Percentiles rank a stretch among this genome's conserved stretches.
These are phyloP conservation scores for Leucocoprinus birnbaumii DNA, from an alignment of 768 basidiomycete genomes.

Conservation along the genomic window DNA sequence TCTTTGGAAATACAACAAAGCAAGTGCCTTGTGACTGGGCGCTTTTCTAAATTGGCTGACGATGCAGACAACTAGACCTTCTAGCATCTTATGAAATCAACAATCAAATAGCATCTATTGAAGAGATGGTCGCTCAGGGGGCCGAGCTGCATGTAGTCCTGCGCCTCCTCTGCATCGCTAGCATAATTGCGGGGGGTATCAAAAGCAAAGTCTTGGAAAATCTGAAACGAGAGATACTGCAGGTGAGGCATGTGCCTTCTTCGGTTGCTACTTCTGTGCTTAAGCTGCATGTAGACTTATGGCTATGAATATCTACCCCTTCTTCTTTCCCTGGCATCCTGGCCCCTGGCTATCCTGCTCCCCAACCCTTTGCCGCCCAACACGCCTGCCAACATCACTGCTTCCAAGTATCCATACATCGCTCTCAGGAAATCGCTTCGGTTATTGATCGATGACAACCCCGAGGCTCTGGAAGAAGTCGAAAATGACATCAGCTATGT, in stretches of 20 bases:
- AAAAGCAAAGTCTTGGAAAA: conserved; percentile 85
- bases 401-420: conserved; percentile 68
- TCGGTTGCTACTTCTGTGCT: conserved; percentile 25
- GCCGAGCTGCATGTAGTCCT: conserved; percentile 78
- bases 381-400: conserved; percentile 32
- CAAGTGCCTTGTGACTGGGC: conserved; percentile 29
- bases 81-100: conserved; percentile 87
- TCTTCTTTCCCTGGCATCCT: conserved; percentile 59
- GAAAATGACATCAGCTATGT: conserved; percentile 96
- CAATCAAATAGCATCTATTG: conserved; percentile 80
- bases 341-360: conserved; percentile 65
- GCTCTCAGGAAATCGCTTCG: conserved; percentile 79
- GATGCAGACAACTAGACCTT: conserved; percentile 56
- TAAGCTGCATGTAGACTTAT: conserved; percentile 54
- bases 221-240: conserved; percentile 88
- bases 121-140: conserved; percentile 87
- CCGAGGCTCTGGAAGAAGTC: conserved; percentile 72
- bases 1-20: conserved; percentile 96
- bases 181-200: conserved; percentile 81
- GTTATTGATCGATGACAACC: conserved; percentile 86
- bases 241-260: conserved; percentile 37
- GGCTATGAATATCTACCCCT: conserved; percentile 72
- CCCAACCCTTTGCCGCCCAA: conserved; percentile 66
- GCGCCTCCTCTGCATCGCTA: conserved; percentile 82
- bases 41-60: neutral